Conservation (phyloP, 2,329 filamentous ascomycete genomes). For the Fusarium mangiferae region DNA sequence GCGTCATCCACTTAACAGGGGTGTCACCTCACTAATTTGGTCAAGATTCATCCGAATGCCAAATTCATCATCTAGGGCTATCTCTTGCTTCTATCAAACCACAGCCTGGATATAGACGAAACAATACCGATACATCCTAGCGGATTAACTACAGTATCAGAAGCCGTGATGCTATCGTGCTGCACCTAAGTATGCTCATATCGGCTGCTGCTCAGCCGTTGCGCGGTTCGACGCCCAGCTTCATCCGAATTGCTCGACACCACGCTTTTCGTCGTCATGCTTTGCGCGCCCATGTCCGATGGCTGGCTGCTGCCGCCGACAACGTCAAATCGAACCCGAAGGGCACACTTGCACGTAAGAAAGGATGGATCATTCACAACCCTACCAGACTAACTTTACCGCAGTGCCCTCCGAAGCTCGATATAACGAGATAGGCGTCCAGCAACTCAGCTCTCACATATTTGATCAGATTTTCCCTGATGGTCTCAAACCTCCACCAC, state of each 20-base stretch:
- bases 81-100: conserved; percentile 7
- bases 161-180: conserved; percentile 41
- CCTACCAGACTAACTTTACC: neutral
- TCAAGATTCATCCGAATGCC: conserved; percentile 25
- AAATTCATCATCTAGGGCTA: conserved; percentile 29
- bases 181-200: conserved; percentile 45
- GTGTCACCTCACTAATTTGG: conserved; percentile 25
- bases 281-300: conserved; percentile 55
- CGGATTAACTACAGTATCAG: conserved; percentile 1
- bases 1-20: conserved; percentile 36
- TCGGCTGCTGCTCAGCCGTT: conserved; percentile 50
- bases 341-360: conserved; percentile 56
- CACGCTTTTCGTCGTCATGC: conserved; percentile 53
- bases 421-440: conserved; percentile 93
- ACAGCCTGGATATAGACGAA: conserved; percentile 2
- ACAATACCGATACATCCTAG: conserved; percentile 18
- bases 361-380: neutral
- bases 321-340: conserved; percentile 27
- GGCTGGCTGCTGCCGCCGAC: conserved; percentile 54
- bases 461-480: conserved; percentile 84
- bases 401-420: conserved; percentile 68
- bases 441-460: conserved; percentile 88
- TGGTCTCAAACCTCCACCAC: conserved; percentile 65
- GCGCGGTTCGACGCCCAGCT: conserved; percentile 57
- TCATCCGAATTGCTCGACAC: conserved; percentile 63